Evolutionary conservation across 2,329 filamentous ascomycete species (phyloP).

Genomic region (Colletotrichum sp.): DNA sequence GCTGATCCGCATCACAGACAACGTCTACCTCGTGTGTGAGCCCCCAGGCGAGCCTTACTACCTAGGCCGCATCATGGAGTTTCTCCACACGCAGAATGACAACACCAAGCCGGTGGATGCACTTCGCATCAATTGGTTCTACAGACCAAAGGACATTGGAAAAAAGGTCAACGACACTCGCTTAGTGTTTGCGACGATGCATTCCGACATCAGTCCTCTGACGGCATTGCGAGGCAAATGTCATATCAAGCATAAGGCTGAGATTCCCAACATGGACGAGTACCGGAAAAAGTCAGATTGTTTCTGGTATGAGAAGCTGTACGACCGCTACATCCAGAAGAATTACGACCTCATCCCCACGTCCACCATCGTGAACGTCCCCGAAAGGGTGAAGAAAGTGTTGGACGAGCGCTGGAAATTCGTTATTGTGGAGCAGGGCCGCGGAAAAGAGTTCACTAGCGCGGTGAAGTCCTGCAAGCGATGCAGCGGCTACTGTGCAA

Average conservation of each 20-base stretch:
- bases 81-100: constrained; percentile 83
- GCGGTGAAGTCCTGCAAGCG: constrained; percentile 96
- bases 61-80: constrained; percentile 97
- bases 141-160: constrained; percentile 93
- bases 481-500: constrained; percentile 89
- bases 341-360: constrained; percentile 98
- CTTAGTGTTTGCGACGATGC: constrained; percentile 95
- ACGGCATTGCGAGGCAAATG: constrained; percentile 94
- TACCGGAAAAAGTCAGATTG: constrained; percentile 85
- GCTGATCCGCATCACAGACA: constrained; percentile 50
- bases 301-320: constrained; percentile 98
- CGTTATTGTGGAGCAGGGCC: constrained; percentile 91
- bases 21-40: constrained; percentile 97
- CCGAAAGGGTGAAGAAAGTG: constrained; percentile 92
- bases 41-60: constrained; percentile 98
- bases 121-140: constrained; percentile 97
- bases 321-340: constrained; percentile 97
- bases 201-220: constrained; percentile 93
- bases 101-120: constrained; percentile 77
- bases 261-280: constrained; percentile 81
- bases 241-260: constrained; percentile 84
- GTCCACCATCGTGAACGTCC: constrained; percentile 92
- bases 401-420: constrained; percentile 97
- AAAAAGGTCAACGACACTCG: constrained; percentile 91
- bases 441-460: constrained; percentile 93